Base-by-base conservation (phyloP, 2,329 filamentous ascomycete species). In the Sclerotinia trifoliorum region DNA sequence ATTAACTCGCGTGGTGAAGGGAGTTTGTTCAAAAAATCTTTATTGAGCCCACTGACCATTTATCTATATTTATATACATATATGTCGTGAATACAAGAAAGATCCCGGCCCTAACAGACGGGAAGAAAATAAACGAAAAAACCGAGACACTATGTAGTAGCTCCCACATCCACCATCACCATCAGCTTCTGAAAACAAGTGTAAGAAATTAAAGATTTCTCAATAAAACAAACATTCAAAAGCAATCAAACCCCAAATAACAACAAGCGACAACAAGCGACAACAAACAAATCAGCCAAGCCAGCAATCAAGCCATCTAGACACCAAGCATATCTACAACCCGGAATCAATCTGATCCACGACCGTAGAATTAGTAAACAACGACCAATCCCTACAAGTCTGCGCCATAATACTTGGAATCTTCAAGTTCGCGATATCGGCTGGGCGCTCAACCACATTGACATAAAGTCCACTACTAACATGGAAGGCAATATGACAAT, bases 291-390 rank as follows among this genome's bases (percentile, higher is more conserved):
- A n/a, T 19, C 29, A 10, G 13, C 4, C 29, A 55, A 55, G 19
- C 10, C 52, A n/a, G 19, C 1, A 17, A 19, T 17, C 11, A 29
- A 32, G n/a, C 21, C 19, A n/a, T 15, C 19, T 6, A 32, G 13
- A 29, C 19, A 32, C 17, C 63, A 49, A 19, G 7, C 21, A 15
- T 26, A 1, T 10, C 44, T 49, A 72, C 54, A 73, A 62, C 21
- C 85, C 85, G 62, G 83, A 85, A 71, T 87, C 83, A 69, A 85
- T 85, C 75, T 85, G 83, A 6, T 80, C 79, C 1, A 81, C 80
- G 4, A 83, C 78, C 65, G 84, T 81, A 3, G 78, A 77, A 21
- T 77, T 72, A 5, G 83, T 85, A 79, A 81, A 87, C 6, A 72
- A 72, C 1, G 76, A 79, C 85, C 85, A 86, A 68, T 85, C 80